These are phyloP conservation scores for Viola odorata DNA, from an alignment of 345 rosid genomes.

Conservation along the genomic window DNA sequence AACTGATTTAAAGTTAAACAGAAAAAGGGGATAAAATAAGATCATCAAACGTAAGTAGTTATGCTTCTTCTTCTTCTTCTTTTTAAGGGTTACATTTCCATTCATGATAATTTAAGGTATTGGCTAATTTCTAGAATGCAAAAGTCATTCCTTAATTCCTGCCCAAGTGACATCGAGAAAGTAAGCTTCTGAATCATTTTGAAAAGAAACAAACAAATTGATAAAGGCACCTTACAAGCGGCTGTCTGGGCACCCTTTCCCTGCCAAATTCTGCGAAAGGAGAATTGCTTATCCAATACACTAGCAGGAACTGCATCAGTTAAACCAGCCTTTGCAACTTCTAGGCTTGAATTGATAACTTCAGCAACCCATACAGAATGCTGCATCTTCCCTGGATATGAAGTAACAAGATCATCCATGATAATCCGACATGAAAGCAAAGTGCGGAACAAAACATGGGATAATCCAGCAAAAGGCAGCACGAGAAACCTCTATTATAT, in stretches of 20 bases:
- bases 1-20: no score
- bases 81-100: no score
- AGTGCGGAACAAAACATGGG: neutral
- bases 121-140: neutral
- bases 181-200: neutral
- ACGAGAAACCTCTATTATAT: conserved; percentile 67
- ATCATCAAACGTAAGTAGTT: no score
- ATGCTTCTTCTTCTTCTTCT: no score
- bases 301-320: conserved; percentile 41
- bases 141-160: neutral
- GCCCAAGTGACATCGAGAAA: neutral
- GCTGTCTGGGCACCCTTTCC: conserved; percentile 78
- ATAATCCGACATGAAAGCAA: neutral
- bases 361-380: conserved; percentile 91
- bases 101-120: neutral
- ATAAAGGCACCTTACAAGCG: conserved; percentile 61
- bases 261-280: conserved; percentile 90
- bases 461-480: conserved; percentile 1
- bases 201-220: neutral
- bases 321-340: conserved; percentile 36
- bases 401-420: conserved; percentile 13
- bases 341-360: conserved; percentile 48
- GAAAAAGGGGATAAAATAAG: no score
- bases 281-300: conserved; percentile 49
- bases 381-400: conserved; percentile 75